These are phyloP conservation scores for Parietaria judaica DNA, from an alignment of 306 rosid genomes.

Conservation along the genomic window DNA sequence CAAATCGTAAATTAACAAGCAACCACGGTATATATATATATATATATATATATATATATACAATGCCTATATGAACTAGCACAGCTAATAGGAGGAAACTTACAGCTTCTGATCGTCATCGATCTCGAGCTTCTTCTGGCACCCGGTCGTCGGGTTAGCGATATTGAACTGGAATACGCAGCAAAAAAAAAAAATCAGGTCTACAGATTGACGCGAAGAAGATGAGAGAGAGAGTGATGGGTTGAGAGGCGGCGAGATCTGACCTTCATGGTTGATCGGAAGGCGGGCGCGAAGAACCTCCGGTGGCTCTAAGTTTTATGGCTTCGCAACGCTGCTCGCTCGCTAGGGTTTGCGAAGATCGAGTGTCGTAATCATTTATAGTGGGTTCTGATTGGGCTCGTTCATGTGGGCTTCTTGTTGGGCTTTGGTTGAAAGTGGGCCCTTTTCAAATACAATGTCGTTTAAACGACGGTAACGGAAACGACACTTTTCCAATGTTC, in stretches of 20 bases:
- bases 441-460: too few relatives aligned
- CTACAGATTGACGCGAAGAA: background rate
- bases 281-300: slow-evolving; percentile 14
- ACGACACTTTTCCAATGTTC: too few relatives aligned
- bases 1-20: too few relatives aligned
- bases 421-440: too few relatives aligned
- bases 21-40: too few relatives aligned
- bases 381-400: background rate
- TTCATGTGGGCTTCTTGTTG: too few relatives aligned
- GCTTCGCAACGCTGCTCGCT: background rate
- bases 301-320: background rate
- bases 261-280: slow-evolving; percentile 34
- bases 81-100: slow-evolving; percentile 5
- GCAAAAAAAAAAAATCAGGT: background rate
- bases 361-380: background rate
- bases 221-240: background rate
- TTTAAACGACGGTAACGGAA: too few relatives aligned
- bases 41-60: too few relatives aligned
- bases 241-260: background rate
- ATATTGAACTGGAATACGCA: slow-evolving; percentile 39
- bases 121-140: slow-evolving; percentile 60
- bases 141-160: slow-evolving; percentile 57
- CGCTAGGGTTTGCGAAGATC: slow-evolving; percentile 19
- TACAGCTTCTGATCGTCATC: slow-evolving; percentile 63
- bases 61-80: too few relatives aligned